Conservation (phyloP, 306 rosid species). For the Boehmeria nivea region DNA sequence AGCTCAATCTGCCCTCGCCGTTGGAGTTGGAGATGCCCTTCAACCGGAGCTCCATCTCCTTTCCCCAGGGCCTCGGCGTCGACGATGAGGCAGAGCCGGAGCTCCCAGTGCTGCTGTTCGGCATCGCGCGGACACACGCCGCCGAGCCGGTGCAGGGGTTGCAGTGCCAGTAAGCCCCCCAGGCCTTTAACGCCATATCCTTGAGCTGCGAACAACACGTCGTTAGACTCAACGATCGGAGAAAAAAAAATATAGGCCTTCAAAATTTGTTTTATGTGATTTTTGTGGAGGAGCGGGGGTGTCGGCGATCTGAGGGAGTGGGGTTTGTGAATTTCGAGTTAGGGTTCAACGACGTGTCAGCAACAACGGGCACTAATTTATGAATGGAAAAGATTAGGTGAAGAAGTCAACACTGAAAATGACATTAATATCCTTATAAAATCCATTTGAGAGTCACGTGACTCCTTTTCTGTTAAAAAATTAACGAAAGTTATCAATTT, state of each 20-base stretch:
- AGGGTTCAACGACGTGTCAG: too few relatives aligned
- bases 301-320: too few relatives aligned
- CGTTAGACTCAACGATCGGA: not conserved
- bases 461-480: too few relatives aligned
- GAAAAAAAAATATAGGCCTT: not conserved
- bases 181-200: slow-evolving; percentile 93
- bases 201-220: slow-evolving; percentile 40
- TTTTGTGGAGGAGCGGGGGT: too few relatives aligned
- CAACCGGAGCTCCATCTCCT: slow-evolving; percentile 89
- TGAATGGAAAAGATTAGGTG: too few relatives aligned
- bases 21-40: slow-evolving; percentile 93
- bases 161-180: slow-evolving; percentile 81
- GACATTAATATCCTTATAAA: too few relatives aligned
- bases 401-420: too few relatives aligned
- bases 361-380: too few relatives aligned
- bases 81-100: slow-evolving; percentile 59
- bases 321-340: too few relatives aligned
- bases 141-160: slow-evolving; percentile 65
- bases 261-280: too few relatives aligned
- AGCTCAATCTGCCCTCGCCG: slow-evolving; percentile 85
- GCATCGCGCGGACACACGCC: slow-evolving; percentile 26
- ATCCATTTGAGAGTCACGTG: too few relatives aligned
- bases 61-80: slow-evolving; percentile 76
- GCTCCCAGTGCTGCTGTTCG: slow-evolving; percentile 52
- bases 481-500: too few relatives aligned